A percentile compares a stretch with the other conserved stretches of the same genome.
Conservation (phyloP, 2,329 filamentous ascomycete species). For the Botrytis fragariae region DNA sequence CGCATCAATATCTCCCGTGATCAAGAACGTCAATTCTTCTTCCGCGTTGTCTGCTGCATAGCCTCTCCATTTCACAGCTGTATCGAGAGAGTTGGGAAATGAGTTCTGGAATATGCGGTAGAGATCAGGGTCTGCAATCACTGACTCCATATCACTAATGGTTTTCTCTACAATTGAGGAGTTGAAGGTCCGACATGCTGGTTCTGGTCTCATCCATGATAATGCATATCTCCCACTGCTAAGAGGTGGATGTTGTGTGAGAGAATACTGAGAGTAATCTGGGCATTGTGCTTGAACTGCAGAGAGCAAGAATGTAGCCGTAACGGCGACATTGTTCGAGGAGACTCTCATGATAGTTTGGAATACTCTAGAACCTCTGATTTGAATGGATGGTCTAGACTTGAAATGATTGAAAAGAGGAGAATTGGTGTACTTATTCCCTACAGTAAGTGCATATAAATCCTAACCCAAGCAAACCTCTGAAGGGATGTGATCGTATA, state of each 20-base stretch:
- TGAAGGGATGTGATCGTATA: not conserved
- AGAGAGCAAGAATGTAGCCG: not conserved
- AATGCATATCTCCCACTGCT: slow-evolving; percentile 74
- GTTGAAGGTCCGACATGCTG: slow-evolving; percentile 77
- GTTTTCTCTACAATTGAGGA: slow-evolving; percentile 73
- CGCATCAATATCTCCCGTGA: slow-evolving; percentile 68
- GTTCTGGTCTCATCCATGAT: slow-evolving; percentile 74
- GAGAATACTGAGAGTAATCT: slow-evolving; percentile 62
- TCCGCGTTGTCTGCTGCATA: slow-evolving; percentile 52
- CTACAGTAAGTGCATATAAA: not conserved
- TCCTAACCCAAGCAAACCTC: not conserved
- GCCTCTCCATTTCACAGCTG: slow-evolving; percentile 68
- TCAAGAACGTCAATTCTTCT: slow-evolving; percentile 62
- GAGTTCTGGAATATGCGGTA: slow-evolving; percentile 69
- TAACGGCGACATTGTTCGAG: not conserved
- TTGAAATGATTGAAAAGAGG: not conserved
- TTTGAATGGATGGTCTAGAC: not conserved
- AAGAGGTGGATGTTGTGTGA: slow-evolving; percentile 62
- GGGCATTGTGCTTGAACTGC: slow-evolving; percentile 49
- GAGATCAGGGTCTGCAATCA: slow-evolving; percentile 74
- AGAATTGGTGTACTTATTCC: not conserved
- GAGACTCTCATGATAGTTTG: slow-evolving; percentile 3
- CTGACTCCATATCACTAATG: slow-evolving; percentile 65
- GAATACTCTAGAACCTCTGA: not conserved
- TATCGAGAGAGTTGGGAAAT: slow-evolving; percentile 74